Evolutionary conservation across 371 early-diverging fungal species (phyloP), one percentile per base, ranked within the genome.

Genomic region (Syncephalastrum contaminatum): DNA sequence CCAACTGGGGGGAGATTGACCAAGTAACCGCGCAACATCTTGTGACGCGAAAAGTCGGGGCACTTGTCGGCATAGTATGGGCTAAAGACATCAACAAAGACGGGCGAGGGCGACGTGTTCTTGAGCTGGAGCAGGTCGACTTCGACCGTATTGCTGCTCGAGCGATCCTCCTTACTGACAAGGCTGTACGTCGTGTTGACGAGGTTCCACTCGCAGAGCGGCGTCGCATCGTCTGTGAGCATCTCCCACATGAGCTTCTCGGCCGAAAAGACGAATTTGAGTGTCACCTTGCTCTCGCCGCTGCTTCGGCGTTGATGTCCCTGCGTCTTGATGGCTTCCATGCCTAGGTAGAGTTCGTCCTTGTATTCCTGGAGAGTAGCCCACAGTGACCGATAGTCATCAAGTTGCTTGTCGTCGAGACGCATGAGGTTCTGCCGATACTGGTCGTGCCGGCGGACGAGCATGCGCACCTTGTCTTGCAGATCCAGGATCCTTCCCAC

Each of bases 11-110:
- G 88, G 43, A 90, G 66, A 22, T 91, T 85, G 4, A 86, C 75
- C 76, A 88, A 82, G 51, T 85, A 85, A 4, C 90, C 83, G 43
- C 90, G 76, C 4, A 95, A 65, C 93, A 93, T 93, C 69, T 92
- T 91, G 49, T 90, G 84, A 13, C 87, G 70, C 10, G 82, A 76
- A 56, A 87, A 92, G 56, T 91, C 82, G 4, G 75, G 25, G 25
- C 42, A 21, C 59, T 61, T 36, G 59, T 59, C 16, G 73, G 71
- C 44, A 62, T 54, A 45, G 85, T 59, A 90, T 4, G 92, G 88
- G 0, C 83, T 74, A 16, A 95, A 65, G 1, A 92, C 70, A 36
- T 93, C 89, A 12, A 48, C 61, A 65, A 89, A 93, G 16, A 71
- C 66, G 6, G 87, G 79, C 3, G 67, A 63, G 0, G 72, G 55